Evolutionary conservation across 208 protist species (phyloP).

Genomic region (Wallacemonas sp.): DNA sequence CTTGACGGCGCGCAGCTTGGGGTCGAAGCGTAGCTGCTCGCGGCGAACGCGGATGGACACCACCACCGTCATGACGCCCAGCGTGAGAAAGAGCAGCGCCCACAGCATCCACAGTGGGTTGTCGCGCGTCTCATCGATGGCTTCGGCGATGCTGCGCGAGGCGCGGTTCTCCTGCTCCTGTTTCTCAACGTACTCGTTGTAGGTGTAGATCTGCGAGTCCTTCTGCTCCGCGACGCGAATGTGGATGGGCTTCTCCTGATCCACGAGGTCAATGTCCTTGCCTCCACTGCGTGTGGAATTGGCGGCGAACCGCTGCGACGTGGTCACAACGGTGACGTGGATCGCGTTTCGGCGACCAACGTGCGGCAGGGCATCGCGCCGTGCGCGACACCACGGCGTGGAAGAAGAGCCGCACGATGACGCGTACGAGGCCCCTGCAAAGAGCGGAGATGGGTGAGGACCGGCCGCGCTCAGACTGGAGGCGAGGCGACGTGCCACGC

Average conservation of each 20-base stretch:
- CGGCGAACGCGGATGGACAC: constrained; percentile 73
- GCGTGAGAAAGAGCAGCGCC: constrained; percentile 49
- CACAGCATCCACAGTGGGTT: constrained; percentile 85
- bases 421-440: too few species aligned
- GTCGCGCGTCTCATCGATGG: constrained; percentile 62
- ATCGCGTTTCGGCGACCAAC: not conserved
- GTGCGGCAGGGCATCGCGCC: not conserved
- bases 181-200: constrained; percentile 79
- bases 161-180: constrained; percentile 57
- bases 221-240: constrained; percentile 75
- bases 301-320: constrained; percentile 19
- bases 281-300: constrained; percentile 46
- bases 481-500: too few species aligned
- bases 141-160: constrained; percentile 35
- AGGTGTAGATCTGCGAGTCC: constrained; percentile 78
- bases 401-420: too few species aligned
- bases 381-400: not conserved
- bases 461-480: too few species aligned
- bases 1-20: constrained; percentile 68
- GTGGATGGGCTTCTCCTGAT: constrained; percentile 63
- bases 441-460: too few species aligned
- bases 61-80: constrained; percentile 65
- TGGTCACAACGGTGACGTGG: not conserved
- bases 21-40: constrained; percentile 82
- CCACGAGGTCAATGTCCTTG: constrained; percentile 72